A percentile compares a stretch with the other conserved stretches of the same genome.
Conservation (phyloP, 2,329 filamentous ascomycete species). For the Rhexocercosporidium sp. region DNA sequence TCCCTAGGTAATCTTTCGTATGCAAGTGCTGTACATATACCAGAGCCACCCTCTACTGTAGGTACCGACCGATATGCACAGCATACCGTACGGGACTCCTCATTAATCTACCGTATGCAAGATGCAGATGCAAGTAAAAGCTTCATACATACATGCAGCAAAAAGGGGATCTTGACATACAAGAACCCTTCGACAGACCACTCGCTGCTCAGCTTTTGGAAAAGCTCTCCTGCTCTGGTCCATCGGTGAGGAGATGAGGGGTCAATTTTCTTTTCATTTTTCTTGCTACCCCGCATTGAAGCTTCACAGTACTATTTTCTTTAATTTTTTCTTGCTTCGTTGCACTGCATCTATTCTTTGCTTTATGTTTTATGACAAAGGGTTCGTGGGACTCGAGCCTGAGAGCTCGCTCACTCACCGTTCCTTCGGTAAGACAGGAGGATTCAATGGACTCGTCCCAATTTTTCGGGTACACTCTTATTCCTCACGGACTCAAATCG, state of each 20-base stretch:
- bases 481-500: neutral
- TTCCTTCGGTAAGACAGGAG: neutral
- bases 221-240: neutral
- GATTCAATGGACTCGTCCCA: neutral
- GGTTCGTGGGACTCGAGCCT: neutral
- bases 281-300: neutral
- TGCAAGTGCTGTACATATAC: neutral
- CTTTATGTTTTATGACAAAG: too few species aligned
- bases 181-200: conserved; percentile 3
- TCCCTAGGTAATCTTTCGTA: too few species aligned
- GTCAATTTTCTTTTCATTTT: neutral
- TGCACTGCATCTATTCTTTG: neutral
- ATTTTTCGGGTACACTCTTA: neutral
- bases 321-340: neutral
- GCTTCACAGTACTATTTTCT: neutral
- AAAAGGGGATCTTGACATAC: conserved; percentile 5
- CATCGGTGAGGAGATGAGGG: neutral
- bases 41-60: neutral
- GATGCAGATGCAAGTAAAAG: neutral
- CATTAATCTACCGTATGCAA: conserved; percentile 9
- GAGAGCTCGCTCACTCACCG: neutral
- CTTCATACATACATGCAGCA: neutral
- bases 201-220: neutral
- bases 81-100: neutral
- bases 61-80: conserved; percentile 1